Percentiles rank a stretch among this genome's conserved stretches.
phyloP scores from a whole-genome alignment of 306 rosid species.

The Pachyrhizus erosus region DNA sequence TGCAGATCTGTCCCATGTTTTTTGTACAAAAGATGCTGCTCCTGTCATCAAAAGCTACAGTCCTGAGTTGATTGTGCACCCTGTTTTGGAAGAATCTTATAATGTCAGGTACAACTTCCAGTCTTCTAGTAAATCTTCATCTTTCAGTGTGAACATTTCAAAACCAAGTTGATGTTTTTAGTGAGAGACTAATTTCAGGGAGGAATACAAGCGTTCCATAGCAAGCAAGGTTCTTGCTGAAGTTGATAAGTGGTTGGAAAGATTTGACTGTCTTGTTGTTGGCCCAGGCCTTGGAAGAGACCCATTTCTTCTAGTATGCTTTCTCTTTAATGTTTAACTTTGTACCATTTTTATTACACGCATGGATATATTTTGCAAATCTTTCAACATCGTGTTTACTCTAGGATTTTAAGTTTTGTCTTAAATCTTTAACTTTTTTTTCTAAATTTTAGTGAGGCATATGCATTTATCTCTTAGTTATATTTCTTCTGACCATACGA shows the following conservation, averaged over 20 bases:
- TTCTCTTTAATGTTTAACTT: slow-evolving; percentile 27
- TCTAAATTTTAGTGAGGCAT: background rate
- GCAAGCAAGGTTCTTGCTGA: slow-evolving; percentile 69
- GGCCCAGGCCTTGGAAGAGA: slow-evolving; percentile 97
- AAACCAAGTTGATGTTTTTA: background rate
- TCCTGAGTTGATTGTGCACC: slow-evolving; percentile 28
- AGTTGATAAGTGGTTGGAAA: slow-evolving; percentile 85
- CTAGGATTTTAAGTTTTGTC: background rate
- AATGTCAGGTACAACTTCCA: background rate
- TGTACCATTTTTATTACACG: background rate
- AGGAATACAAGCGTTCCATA: slow-evolving; percentile 56
- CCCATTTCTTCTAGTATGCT: slow-evolving; percentile 59
- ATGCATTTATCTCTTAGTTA: background rate
- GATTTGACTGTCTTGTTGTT: slow-evolving; percentile 80
- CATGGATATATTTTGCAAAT: background rate
- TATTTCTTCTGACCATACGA: background rate
- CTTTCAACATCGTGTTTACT: background rate
- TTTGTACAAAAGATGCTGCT: slow-evolving; percentile 27
- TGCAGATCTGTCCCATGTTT: slow-evolving; percentile 22
- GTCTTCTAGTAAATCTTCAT: slow-evolving; percentile 5
- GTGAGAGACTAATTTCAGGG: slow-evolving; percentile 35
- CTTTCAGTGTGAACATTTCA: background rate
- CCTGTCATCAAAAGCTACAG: slow-evolving; percentile 27
- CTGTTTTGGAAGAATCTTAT: slow-evolving; percentile 19
- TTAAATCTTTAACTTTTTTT: background rate